Evolutionary conservation across 2,329 filamentous ascomycete genomes (phyloP), one percentile per base, ranked within the genome.

Genomic region (Alternaria burnsii): DNA sequence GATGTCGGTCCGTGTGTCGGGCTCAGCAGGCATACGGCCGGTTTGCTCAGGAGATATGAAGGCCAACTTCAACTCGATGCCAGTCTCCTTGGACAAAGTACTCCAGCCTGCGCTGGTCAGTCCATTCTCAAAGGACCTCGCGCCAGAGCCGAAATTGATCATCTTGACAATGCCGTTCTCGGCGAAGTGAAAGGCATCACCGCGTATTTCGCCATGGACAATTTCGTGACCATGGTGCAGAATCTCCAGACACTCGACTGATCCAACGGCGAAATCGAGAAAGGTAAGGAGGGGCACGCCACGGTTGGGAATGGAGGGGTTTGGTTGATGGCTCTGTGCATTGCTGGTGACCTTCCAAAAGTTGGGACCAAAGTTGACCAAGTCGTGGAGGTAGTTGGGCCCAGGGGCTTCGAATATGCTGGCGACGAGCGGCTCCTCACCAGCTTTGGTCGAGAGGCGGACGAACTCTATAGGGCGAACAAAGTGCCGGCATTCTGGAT

Each of bases 11-110:
- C 94, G 87, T 30, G 71, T 73, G 78, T 97, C 94, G 1, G 94
- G 94, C 76, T 97, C 94, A 4, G 92, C 93, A 3, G 93, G 92
- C 86, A 97, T 91, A 20, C 94, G 89, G 14, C 94, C 94, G 3
- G 94, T 97, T 81, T 97, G 94, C 75, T 98, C 94, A 0, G 94
- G 94, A 47, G 93, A 94, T 74, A 97, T 96, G 74, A 93, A 97
- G 52, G 94, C 88, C 20, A 98, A 83, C 78, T 97, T 97, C 74
- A 94, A 90, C 79, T 93, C 93, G 41, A 93, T 92, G 2, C 94
- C 94, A 8, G 93, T 80, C 76, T 97, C 92, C 61, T 91, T 90
- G 12, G 92, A 94, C 10, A 97, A 81, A 0, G 87, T 86, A 11
- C 90, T 91, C 94, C 94, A 98, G 34, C 93, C 93, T 20, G 91